Base-by-base conservation (phyloP, 345 rosid species). In the Camelina hispida region DNA sequence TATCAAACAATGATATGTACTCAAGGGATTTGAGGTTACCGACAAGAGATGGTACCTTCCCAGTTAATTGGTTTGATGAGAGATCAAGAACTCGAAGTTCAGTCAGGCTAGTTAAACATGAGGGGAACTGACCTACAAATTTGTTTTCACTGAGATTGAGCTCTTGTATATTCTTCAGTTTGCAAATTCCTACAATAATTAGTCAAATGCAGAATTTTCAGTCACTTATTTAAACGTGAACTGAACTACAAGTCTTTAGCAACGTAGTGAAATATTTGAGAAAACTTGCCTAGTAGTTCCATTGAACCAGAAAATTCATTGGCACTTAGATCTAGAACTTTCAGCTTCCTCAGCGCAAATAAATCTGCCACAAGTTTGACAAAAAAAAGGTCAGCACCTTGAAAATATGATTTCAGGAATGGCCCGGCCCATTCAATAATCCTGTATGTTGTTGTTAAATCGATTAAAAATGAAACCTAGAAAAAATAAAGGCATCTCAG, bases 271-370 rank as follows among this genome's bases (percentile, higher is more conserved):
- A n/a, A n/a, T n/a, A n/a, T 23, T 23, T 23, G 25, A 25, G 28
- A 25, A 66, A 14, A 66, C 58, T 53, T 74, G 25, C 77, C 77
- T 72, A 30, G 46, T 12, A 63, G 10, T 53, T 43, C 47, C 23
- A 18, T 4, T 30, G 47, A 42, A 9, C 54, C 40, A 13, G 62
- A 54, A 63, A 54, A 18, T 30, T 2, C n/a, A 28, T 52, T 72
- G 15, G 0, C 8, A 12, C 76, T 52, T 51, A 72, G 17, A 72
- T 67, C 69, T 5, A 78, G 47, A 37, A 35, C 67, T 51, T 67
- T 52, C 4, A 78, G 28, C 11, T 62, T 60, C 2, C 1, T 13
- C 14, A 72, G 2, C 25, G n/a, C 0, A 42, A 35, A 5, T 12
- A 58, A 8, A 13, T 57, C 73, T 66, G 22, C 8, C 32, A 28